Base-by-base conservation (phyloP, 2,329 filamentous ascomycete genomes). In the Exophiala viscosa region DNA sequence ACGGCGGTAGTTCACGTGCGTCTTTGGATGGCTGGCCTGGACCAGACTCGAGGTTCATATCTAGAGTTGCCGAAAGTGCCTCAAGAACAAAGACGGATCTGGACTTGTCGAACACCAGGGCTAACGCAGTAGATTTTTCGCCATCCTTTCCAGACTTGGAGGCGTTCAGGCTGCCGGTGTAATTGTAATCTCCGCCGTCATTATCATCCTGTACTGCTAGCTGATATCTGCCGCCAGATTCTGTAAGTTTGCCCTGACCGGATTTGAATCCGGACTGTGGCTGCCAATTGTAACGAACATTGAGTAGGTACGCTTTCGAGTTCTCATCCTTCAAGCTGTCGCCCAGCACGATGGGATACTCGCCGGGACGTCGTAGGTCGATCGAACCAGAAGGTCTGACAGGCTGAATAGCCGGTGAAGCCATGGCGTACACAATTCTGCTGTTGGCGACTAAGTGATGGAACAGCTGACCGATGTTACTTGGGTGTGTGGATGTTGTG, bases 51-150 rank as follows among this genome's bases (percentile, higher is more conserved):
- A 96, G 73, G 69, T 96, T 96, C 85, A 96, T 91, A 64, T 89
- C 85, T 70, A 95, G 87, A 35, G 85, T 84, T n/a, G 85, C 86
- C 66, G 89, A 83, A 49, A 96, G 76, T 46, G 83, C 84, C 72
- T 96, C 90, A 49, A 96, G 78, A 23, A 93, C 83, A 60, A 93
- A 93, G 50, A 80, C 85, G 64, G 92, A 83, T 47, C 82, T 83
- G 14, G 77, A 74, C 7, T 85, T 78, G 68, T 95, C 88, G 65
- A 92, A 93, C 52, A 92, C 80, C 46, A 95, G 78, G 8, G 79
- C 73, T 43, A 74, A 60, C 47, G 51, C 65, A 59, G 10, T 64
- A 55, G 10, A 70, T 67, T 50, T 71, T 11, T 57, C 48, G 6
- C 45, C 52, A 9, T 55, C 35, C 40, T 52, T 54, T 23, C 53